Conservation (phyloP, 257 asterid genomes). For the Asclepias syriaca region DNA sequence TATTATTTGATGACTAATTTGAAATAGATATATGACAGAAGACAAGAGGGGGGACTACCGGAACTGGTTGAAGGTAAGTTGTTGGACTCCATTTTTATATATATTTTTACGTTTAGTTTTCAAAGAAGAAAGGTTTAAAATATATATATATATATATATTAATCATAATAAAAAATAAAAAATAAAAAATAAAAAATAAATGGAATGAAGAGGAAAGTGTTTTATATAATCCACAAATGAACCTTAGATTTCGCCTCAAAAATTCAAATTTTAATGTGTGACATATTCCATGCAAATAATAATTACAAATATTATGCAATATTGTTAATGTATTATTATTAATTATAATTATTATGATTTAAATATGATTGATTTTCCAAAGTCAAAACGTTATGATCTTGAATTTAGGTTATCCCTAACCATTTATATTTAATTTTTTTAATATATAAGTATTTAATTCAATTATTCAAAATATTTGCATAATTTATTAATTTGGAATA, state of each 20-base stretch:
- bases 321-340: too few relatives aligned
- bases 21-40: not conserved
- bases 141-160: not conserved
- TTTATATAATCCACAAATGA: constrained; percentile 12
- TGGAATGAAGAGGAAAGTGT: constrained; percentile 2
- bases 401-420: not conserved
- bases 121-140: not conserved
- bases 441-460: too few relatives aligned
- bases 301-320: too few relatives aligned
- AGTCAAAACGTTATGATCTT: not conserved
- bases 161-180: too few relatives aligned
- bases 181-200: constrained; percentile 8
- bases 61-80: constrained; percentile 13
- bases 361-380: not conserved
- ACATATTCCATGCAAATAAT: not conserved
- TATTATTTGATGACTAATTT: not conserved
- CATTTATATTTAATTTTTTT: too few relatives aligned
- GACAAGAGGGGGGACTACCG: constrained; percentile 8
- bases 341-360: too few relatives aligned
- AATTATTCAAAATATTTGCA: too few relatives aligned
- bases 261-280: not conserved
- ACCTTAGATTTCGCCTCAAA: constrained; percentile 12
- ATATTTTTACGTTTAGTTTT: not conserved
- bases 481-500: too few relatives aligned
- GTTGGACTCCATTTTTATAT: constrained; percentile 13